These are phyloP conservation scores for Vaccinium corymbosum DNA, from an alignment of 148 eudicot genomes.

Conservation along the genomic window DNA sequence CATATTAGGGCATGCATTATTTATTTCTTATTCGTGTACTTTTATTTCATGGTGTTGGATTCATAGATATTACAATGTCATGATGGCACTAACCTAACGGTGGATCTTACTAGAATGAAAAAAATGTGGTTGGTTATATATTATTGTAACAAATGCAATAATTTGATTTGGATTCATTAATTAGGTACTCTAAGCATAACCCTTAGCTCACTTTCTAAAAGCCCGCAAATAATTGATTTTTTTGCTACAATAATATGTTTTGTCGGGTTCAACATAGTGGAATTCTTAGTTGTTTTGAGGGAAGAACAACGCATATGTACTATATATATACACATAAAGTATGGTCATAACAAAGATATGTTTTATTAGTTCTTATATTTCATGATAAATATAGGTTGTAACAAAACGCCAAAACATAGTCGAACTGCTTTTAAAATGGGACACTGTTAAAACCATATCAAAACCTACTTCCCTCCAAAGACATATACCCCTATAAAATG, in stretches of 20 bases:
- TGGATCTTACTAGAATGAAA: background rate
- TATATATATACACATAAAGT: background rate
- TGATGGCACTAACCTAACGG: background rate
- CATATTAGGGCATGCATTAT: background rate
- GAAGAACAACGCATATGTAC: background rate
- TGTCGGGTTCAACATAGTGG: constrained; percentile 20
- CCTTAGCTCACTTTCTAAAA: constrained; percentile 21
- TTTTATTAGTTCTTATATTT: background rate
- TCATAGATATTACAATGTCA: background rate
- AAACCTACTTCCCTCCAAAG: background rate
- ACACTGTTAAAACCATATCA: background rate
- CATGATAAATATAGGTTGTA: background rate
- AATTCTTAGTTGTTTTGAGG: constrained; percentile 19
- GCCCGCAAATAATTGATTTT: background rate
- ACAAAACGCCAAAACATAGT: background rate
- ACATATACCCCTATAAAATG: too few relatives aligned
- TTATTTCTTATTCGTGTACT: background rate
- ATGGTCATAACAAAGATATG: background rate
- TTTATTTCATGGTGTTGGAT: background rate
- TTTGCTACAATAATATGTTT: constrained; percentile 16
- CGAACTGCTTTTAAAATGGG: background rate
- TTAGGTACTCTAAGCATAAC: background rate
- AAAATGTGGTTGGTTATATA: background rate
- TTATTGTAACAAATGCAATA: background rate
- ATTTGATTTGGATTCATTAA: constrained; percentile 6